phyloP scores from a whole-genome alignment of 495 filamentous ascomycete species.

The Lasiosphaeria hispida region DNA sequence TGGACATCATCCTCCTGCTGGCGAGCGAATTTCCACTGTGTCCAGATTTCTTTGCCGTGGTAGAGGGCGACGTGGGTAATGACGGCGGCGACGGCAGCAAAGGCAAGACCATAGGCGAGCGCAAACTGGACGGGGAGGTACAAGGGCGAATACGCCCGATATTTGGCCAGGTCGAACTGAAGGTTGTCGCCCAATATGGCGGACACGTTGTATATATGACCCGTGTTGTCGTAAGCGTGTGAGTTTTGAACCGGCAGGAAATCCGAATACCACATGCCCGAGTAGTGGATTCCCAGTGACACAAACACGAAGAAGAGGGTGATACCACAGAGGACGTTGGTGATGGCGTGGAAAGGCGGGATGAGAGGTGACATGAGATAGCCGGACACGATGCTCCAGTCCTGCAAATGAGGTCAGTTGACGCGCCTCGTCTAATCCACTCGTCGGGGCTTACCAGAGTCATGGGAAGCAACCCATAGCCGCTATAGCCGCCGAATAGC shows the following conservation, averaged over 20 bases:
- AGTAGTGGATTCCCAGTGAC: constrained; percentile 59
- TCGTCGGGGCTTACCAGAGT: constrained; percentile 37
- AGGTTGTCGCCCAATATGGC: constrained; percentile 47
- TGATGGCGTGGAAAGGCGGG: constrained; percentile 63
- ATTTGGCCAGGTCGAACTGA: constrained; percentile 51
- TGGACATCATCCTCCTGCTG: constrained; percentile 67
- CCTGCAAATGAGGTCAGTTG: constrained; percentile 27
- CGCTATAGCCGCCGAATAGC: constrained; percentile 62
- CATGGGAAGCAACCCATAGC: constrained; percentile 57
- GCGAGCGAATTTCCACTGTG: constrained; percentile 47
- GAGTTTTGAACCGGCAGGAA: constrained; percentile 57
- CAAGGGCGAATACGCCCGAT: constrained; percentile 58
- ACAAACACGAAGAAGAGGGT: constrained; percentile 51
- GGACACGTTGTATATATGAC: constrained; percentile 54
- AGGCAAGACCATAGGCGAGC: constrained; percentile 63
- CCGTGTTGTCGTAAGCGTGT: constrained; percentile 60
- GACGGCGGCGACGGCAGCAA: constrained; percentile 65
- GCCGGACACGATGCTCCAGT: constrained; percentile 64
- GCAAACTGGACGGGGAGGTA: constrained; percentile 63
- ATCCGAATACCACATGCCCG: constrained; percentile 61
- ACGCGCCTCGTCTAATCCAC: not conserved
- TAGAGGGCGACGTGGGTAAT: constrained; percentile 62
- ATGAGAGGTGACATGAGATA: constrained; percentile 68
- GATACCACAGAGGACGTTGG: constrained; percentile 57
- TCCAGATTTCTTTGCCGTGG: constrained; percentile 60